Evolutionary conservation across 345 rosid genomes (phyloP), one percentile per base, ranked within the genome.

Genomic region (Cochlearia excelsa): DNA sequence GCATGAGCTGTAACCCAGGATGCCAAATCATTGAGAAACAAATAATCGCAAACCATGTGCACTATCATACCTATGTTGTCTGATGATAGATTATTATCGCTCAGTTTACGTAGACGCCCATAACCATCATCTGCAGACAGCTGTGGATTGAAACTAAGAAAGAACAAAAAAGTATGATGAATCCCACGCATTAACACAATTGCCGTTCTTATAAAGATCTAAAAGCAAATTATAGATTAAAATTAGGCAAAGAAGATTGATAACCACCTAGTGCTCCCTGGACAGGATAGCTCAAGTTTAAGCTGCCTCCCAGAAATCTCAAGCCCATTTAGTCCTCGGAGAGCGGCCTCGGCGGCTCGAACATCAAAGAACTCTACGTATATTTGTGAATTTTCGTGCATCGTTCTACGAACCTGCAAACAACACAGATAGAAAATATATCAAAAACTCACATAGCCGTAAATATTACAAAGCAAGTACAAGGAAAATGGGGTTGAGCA

Each of bases 301-400:
- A 88, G 83, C 76, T 65, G 84, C 81, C 75, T 91, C 65, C 95
- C 92, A 53, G 86, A 81, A 75, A 88, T 78, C 72, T 81, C 80
- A 37, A 77, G 76, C 70, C 81, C 74, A 65, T 84, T 74, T 69
- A 86, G 73, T 42, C 82, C 81, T 48, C 66, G 72, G 68, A 82
- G 79, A 68, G 98, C 95, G 65, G 84, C 77, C 54, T 81, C 88
- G 30, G 98, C 90, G 23, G 88, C 92, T 83, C 98, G 84, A 68
- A 67, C 61, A 64, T 91, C 98, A 77, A 77, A 91, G 70, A 82
- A 91, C 59, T 91, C 90, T 4, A 91, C 67, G 63, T 81, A 74
- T 70, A 81, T 88, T 57, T 79, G 78, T 41, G 80, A 65, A 52
- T 56, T 76, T 66, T 79, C 82, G 47, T 80, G 72, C 62, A 79